These are phyloP conservation scores for Nakazawaea anatomiae DNA, from an alignment of 805 yeast species.

Conservation along the genomic window DNA sequence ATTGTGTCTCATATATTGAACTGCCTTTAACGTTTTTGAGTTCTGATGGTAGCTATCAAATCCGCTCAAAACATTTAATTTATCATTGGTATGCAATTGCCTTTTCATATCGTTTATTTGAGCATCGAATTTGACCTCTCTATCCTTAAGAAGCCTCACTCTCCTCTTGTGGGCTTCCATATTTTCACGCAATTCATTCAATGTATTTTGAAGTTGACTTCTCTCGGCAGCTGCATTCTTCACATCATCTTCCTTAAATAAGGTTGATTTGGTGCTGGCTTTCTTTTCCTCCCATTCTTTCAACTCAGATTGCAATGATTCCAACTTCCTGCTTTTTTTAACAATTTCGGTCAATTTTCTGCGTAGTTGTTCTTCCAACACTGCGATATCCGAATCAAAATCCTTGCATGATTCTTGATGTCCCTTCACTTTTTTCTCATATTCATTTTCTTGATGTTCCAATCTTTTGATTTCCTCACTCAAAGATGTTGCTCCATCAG, in stretches of 20 bases:
- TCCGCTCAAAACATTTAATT: conserved; percentile 38
- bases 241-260: neutral
- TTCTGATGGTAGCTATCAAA: conserved; percentile 20
- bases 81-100: conserved; percentile 40
- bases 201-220: conserved; percentile 13
- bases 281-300: conserved; percentile 20
- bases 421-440: conserved; percentile 8
- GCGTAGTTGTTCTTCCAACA: conserved; percentile 28
- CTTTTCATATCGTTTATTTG: neutral
- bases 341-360: conserved; percentile 28
- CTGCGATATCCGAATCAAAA: conserved; percentile 20
- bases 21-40: conserved; percentile 32
- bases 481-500: neutral
- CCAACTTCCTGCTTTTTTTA: conserved; percentile 17
- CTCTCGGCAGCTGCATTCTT: conserved; percentile 6
- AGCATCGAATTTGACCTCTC: neutral
- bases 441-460: conserved; percentile 12
- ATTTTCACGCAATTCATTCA: conserved; percentile 13
- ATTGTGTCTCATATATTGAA: conserved; percentile 34
- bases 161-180: neutral
- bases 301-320: conserved; percentile 16
- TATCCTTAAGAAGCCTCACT: conserved; percentile 1
- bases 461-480: conserved; percentile 14
- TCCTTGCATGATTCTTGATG: conserved; percentile 11
- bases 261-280: conserved; percentile 11